Base-by-base conservation (phyloP, 1,284 basidiomycete species). In the Rhodotorula sp. region DNA sequence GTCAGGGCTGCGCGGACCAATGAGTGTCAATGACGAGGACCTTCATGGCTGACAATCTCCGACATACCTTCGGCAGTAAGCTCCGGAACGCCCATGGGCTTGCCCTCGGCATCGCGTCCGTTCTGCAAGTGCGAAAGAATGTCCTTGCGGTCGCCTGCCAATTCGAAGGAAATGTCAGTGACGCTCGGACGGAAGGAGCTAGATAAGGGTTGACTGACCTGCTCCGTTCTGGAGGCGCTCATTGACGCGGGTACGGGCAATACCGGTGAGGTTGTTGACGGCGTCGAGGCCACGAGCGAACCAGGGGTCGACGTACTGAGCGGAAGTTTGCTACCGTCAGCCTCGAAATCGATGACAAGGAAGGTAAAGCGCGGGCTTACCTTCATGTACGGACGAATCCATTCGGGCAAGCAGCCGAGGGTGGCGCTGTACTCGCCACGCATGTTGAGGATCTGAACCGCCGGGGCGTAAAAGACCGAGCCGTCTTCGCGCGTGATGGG, bases 381-480 rank as follows among this genome's bases (percentile, higher is more conserved):
- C 60, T 71, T 71, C 56, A 86, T 86, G 74, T 84, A 81, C 0
- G 90, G 90, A 51, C 90, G 86, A 83, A 88, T 86, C 82, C 84
- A 87, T 0, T 86, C 83, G 0, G 92, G 90, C 26, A 94, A 83
- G 18, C 87, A 86, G 51, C 93, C 93, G 83, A 94, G 87, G 0
- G 91, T 88, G 59, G 91, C 90, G 4, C 89, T 89, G 80, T 85
- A 94, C 79, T 94, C 92, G 66, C 93, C 93, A 30, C 93, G 89
- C 69, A 89, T 89, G 80, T 95, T 95, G 66, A 96, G 85, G 73
- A 95, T 92, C 78, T 89, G 83, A 58, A 95, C 88, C 18, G 91
- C 93, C 4, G 91, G 89, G 64, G 93, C 87, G 77, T 88, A 83
- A 46, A 85, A 79, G 58, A 86, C 64, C 4, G 58, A 58, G 33